Percentiles rank a stretch among this genome's conserved stretches.
These are phyloP conservation scores for Solanum pinnatisectum DNA, from an alignment of 257 asterid genomes.

Conservation along the genomic window DNA sequence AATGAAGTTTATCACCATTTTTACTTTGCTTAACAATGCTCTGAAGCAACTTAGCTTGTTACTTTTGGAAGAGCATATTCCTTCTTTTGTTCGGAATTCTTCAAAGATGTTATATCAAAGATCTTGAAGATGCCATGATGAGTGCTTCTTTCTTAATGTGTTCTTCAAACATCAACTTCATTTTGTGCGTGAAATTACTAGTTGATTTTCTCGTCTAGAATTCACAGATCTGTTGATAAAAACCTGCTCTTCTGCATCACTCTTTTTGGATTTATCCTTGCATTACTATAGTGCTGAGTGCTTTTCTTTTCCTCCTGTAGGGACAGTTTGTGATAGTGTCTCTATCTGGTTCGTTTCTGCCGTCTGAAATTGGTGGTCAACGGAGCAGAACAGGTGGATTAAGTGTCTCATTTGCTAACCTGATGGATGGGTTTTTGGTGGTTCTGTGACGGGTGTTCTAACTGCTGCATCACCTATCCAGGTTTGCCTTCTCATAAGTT, in stretches of 20 bases:
- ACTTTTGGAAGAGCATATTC: too few relatives aligned
- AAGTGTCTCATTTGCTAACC: conserved; percentile 41
- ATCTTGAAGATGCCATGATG: too few relatives aligned
- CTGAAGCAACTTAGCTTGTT: too few relatives aligned
- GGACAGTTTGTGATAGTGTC: conserved; percentile 52
- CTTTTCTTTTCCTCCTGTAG: background rate
- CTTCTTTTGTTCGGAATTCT: too few relatives aligned
- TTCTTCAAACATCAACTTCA: background rate
- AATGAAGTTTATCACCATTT: too few relatives aligned
- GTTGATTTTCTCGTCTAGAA: background rate
- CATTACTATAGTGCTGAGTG: background rate
- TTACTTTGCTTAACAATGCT: too few relatives aligned
- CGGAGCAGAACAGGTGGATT: conserved; percentile 43
- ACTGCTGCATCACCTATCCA: conserved; percentile 49
- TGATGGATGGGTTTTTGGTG: conserved; percentile 56
- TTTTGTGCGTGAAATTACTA: background rate
- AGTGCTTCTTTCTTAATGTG: too few relatives aligned
- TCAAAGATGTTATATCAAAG: too few relatives aligned
- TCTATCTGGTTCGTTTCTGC: conserved; percentile 48
- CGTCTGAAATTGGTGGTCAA: conserved; percentile 39
- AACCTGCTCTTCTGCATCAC: background rate
- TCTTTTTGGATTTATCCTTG: too few relatives aligned
- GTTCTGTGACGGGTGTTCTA: conserved; percentile 46
- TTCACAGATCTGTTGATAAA: background rate
- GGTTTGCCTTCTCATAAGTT: conserved; percentile 21